Evolutionary conservation across 495 filamentous ascomycete species (phyloP), one percentile per base, ranked within the genome.

Genomic region (Aspergillus wentii): DNA sequence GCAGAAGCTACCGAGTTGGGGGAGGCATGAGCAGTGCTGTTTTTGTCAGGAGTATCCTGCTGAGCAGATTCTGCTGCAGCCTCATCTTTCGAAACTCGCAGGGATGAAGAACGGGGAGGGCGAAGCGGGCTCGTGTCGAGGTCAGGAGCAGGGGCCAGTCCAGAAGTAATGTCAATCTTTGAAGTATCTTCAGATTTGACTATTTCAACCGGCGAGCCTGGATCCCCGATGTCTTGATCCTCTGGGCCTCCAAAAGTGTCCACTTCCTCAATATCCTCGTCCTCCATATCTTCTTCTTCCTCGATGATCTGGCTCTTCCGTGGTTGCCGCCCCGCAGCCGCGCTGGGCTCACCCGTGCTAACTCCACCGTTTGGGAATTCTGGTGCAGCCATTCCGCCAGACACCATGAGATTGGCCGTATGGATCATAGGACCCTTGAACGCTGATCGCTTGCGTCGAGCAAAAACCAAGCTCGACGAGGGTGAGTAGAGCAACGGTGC

Each of bases 351-450:
- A 76, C 17, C 74, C 44, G 45, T 56, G 61, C 50, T 49, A 57
- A 42, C 45, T 54, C 45, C 40, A 51, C 54, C 42, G 40, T 63
- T 51, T 46, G 61, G 66, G 23, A 62, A 41, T 22, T 68, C 52
- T 17, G 57, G 54, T 25, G 61, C 62, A 27, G 74, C 40, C 34
- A 58, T 44, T 2, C 63, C 58, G 16, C 57, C 46, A 1, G 64
- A 57, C 2, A 49, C 47, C 48, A 60, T 55, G 26, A 75, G 28
- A 65, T 71, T 71, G 20, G 62, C 63, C 4, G 80, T 75, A 22
- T 74, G 73, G 8, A 84, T 49, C 69, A 79, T 78, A 6, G 94
- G 92, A 0, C 92, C 94, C 55, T 94, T 92, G 62, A 97, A 95
- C 1, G 90, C 61, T 27, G 81, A 88, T 43, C 83, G 75, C 62